Base-by-base conservation (phyloP, 352 stramenopile species). In the Pythium sp. region DNA sequence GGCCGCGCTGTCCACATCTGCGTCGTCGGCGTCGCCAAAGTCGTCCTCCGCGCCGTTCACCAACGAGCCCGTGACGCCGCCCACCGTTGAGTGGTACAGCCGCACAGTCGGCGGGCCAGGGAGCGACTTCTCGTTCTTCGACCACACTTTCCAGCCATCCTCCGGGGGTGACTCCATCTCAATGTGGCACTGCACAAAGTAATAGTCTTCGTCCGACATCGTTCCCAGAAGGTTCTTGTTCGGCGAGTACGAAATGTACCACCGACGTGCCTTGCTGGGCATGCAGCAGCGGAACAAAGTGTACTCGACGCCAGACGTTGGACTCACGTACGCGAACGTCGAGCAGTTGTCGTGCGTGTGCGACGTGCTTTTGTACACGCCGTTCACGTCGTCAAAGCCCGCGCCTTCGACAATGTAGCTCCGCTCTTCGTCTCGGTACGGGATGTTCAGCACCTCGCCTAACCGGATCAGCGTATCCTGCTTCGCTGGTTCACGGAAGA, bases 261-360 rank as follows among this genome's bases (percentile, higher is more conserved):
- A 99, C 74, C 97, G 98, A 65, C 98, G 97, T 47, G 97, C 89
- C 68, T 99, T 98, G 70, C 92, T 98, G 14, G 97, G 91, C 97
- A 99, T 99, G 59, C 90, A 97, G 74, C 97, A 99, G n/a, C 95
- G 92, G 77, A 99, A 99, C 18, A 99, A 78, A 20, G 95, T 99
- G 60, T 98, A 95, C 75, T 95, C 79, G 69, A 87, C 84, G 54
- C 87, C 63, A 60, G 82, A 75, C 65, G 86, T 87, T 3, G 64
- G 41, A 30, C 64, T 71, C 47, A 76, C 65, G 64, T 79, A 91
- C 60, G 84, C 69, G 67, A 89, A 91, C 64, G 94, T 87, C 62
- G 83, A 77, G 67, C 79, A 90, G 51, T 85, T 93, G 69, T 96
- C 89, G 64, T 94, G 84, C 22, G 74, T 74, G 62, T 91, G 76